phyloP scores from a whole-genome alignment of 768 basidiomycete genomes.

The Postia placenta region DNA sequence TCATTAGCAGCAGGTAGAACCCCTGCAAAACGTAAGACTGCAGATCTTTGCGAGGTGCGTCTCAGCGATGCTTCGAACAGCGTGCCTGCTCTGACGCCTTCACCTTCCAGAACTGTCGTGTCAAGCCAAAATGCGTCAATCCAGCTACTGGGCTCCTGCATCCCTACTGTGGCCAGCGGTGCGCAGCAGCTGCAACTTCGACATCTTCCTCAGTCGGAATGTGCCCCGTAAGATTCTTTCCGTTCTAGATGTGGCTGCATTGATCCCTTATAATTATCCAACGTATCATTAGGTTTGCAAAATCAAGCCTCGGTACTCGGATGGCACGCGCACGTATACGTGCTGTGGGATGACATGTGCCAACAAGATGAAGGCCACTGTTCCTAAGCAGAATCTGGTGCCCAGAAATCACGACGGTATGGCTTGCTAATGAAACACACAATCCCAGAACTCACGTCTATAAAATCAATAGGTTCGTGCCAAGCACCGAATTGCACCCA shows the following conservation, averaged over 20 bases:
- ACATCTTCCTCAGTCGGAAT: not conserved
- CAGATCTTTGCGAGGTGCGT: slow-evolving; percentile 1
- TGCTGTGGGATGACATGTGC: slow-evolving; percentile 57
- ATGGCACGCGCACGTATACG: not conserved
- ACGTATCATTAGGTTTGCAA: slow-evolving; percentile 2
- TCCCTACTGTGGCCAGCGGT: slow-evolving; percentile 31
- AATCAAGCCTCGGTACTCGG: not conserved
- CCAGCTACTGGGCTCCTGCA: slow-evolving; percentile 42
- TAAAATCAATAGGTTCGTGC: slow-evolving; percentile 39
- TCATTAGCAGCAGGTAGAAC: too few relatives aligned
- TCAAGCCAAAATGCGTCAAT: slow-evolving; percentile 53
- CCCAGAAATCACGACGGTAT: not conserved
- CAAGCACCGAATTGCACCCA: slow-evolving; percentile 40
- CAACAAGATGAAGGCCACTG: slow-evolving; percentile 23
- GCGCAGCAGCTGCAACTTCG: slow-evolving; percentile 1
- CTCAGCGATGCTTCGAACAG: not conserved
- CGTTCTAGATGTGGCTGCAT: not conserved
- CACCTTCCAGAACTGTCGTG: slow-evolving; percentile 49
- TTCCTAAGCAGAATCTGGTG: not conserved
- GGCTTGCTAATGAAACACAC: too few relatives aligned
- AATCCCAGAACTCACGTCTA: too few relatives aligned
- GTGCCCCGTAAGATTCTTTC: not conserved
- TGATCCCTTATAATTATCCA: not conserved
- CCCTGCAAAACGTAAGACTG: too few relatives aligned
- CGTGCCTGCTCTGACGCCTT: not conserved